phyloP scores from a whole-genome alignment of 2,329 filamentous ascomycete genomes.

The Aspergillus thermomutatus region DNA sequence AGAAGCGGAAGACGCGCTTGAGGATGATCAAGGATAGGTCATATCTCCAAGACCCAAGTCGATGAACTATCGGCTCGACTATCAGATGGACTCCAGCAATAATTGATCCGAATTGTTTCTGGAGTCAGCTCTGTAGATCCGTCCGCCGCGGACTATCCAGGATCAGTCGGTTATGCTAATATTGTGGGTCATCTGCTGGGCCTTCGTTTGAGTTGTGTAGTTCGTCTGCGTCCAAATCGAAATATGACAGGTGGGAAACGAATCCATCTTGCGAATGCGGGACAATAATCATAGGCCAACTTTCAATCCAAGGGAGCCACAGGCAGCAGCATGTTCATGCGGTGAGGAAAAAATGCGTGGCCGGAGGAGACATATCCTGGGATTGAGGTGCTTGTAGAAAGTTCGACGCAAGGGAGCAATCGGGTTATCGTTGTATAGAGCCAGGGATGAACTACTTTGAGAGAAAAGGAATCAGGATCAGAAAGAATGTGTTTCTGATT shows the following conservation, averaged over 20 bases:
- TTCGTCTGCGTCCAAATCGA: constrained; percentile 1
- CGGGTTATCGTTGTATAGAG: constrained; percentile 5
- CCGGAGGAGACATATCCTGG: background rate
- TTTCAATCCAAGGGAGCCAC: background rate
- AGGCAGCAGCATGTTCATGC: background rate
- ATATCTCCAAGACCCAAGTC: background rate
- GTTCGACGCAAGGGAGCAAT: constrained; percentile 13
- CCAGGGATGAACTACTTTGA: constrained; percentile 6
- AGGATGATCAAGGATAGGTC: background rate
- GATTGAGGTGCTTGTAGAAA: background rate
- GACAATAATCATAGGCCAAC: background rate
- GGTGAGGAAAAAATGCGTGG: constrained; percentile 3
- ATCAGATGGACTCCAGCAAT: background rate
- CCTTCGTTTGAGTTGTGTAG: constrained; percentile 3
- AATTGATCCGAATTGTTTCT: background rate
- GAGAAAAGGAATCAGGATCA: constrained; percentile 6
- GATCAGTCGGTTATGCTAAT: constrained; percentile 1
- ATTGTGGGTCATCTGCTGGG: constrained; percentile 3
- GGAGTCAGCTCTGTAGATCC: background rate
- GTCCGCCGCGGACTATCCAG: background rate
- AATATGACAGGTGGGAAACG: constrained; percentile 15
- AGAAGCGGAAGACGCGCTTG: background rate
- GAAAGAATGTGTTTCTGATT: background rate
- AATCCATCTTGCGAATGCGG: constrained; percentile 3
- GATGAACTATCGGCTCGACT: background rate